Conservation (phyloP, 768 basidiomycete genomes). For the Xanthoconium purpureum region DNA sequence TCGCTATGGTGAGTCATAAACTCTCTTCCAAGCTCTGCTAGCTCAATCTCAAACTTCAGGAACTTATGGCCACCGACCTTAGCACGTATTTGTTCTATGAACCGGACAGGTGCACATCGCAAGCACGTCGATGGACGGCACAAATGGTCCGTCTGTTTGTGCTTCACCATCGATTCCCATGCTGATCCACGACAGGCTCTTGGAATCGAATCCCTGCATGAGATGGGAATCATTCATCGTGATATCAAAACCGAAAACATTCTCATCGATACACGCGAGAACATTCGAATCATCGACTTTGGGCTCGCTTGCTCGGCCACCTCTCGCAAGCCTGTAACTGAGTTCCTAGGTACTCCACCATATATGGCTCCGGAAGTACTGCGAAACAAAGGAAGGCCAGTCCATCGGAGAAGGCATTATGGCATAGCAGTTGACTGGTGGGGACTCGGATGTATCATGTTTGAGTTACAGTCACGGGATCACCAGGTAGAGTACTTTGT, state of each 20-base stretch:
- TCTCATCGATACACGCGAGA: slow-evolving; percentile 45
- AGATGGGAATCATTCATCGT: slow-evolving; percentile 62
- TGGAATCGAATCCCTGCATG: slow-evolving; percentile 47
- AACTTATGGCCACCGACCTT: slow-evolving; percentile 40
- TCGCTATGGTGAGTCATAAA: slow-evolving; percentile 38
- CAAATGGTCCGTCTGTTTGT: slow-evolving; percentile 33
- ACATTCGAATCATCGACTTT: slow-evolving; percentile 43
- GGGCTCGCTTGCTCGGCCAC: slow-evolving; percentile 33
- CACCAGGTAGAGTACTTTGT: slow-evolving; percentile 20
- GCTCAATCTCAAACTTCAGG: slow-evolving; percentile 25
- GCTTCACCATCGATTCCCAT: neutral
- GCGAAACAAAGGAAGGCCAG: slow-evolving; percentile 19
- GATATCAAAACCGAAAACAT: slow-evolving; percentile 73
- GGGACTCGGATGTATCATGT: slow-evolving; percentile 41
- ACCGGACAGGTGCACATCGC: slow-evolving; percentile 20
- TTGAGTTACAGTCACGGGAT: slow-evolving; percentile 33
- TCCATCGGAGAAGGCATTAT: slow-evolving; percentile 20
- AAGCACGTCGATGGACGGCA: slow-evolving; percentile 39
- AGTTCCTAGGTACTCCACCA: slow-evolving; percentile 34
- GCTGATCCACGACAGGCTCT: slow-evolving; percentile 31
- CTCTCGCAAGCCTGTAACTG: neutral
- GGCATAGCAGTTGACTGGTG: slow-evolving; percentile 40
- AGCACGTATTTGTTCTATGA: slow-evolving; percentile 26
- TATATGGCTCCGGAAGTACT: slow-evolving; percentile 44
- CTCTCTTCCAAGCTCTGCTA: neutral